Evolutionary conservation across 345 rosid genomes (phyloP).

Genomic region (Bretschneidera sinensis): DNA sequence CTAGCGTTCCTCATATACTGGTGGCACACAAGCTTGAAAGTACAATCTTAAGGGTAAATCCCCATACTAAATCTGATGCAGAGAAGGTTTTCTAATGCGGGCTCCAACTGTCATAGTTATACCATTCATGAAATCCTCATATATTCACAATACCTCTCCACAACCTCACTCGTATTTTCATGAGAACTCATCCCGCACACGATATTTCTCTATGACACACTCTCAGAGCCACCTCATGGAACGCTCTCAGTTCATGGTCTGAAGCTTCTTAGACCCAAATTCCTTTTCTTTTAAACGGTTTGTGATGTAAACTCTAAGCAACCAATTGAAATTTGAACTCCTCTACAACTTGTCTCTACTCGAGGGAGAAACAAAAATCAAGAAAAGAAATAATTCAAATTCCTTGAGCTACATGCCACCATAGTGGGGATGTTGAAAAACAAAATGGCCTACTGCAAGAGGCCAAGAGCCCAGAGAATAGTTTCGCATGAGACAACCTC

Average conservation of each 20-base stretch:
- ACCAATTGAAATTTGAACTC: background rate
- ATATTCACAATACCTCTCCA: background rate
- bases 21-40: background rate
- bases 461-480: background rate
- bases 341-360: background rate
- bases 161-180: background rate
- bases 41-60: background rate
- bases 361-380: background rate
- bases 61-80: background rate
- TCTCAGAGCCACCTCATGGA: background rate
- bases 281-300: background rate
- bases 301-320: background rate
- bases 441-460: no score
- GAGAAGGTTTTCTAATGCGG: no score
- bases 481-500: background rate
- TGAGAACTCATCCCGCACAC: no score
- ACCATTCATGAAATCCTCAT: no score
- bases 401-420: background rate
- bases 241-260: background rate
- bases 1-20: background rate
- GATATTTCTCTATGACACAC: no score
- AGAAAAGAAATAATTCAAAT: background rate
- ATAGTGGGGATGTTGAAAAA: no score
- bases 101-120: no score
- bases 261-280: background rate